Base-by-base conservation (phyloP, 2,329 filamentous ascomycete species). In the Teratosphaeria epicoccoides region DNA sequence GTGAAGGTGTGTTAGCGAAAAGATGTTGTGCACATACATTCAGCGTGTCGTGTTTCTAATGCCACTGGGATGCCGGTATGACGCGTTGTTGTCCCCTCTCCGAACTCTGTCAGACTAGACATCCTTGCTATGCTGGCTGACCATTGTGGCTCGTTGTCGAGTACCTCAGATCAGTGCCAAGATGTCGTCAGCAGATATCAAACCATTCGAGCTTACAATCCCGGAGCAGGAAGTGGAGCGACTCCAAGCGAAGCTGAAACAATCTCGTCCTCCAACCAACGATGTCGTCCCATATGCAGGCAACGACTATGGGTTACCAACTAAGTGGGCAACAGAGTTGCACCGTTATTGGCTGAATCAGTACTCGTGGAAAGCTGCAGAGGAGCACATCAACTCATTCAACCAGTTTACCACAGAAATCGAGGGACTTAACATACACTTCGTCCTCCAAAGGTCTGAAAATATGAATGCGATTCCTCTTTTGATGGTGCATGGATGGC, bases 401-500 rank as follows among this genome's bases (percentile, higher is more conserved):
- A 54, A 64, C 7, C 68, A 71, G 49, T 70, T 61, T 54, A 65
- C 57, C 3, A 68, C 68, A 1, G 54, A 58, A n/a, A 61, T 70
- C 25, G 68, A 71, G 53, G 55, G 57, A 5, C 47, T 70, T 4
- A 63, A 61, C 2, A 57, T 71, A n/a, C 68, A 70, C 57, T 72
- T 72, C 56, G 56, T 72, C n/a, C 68, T 71, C 52, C 63, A 67
- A 28, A 63, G 60, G 44, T 63, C 63, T 0, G 46, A 49, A 5
- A 49, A 52, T 68, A 71, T 43, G 3, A 56, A 65, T 20, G 70
- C 69, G 0, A 69, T 73, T 28, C 70, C 73, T 0, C 57, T 75
- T 1, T 57, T 75, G 1, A 56, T 73, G 26, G 57, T 71, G 1
- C 71, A 75, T 56, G 73, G 72, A 26, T 75, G 71, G 73, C 72